phyloP scores from a whole-genome alignment of 2,329 filamentous ascomycete genomes.

The Sarocladium strictum region DNA sequence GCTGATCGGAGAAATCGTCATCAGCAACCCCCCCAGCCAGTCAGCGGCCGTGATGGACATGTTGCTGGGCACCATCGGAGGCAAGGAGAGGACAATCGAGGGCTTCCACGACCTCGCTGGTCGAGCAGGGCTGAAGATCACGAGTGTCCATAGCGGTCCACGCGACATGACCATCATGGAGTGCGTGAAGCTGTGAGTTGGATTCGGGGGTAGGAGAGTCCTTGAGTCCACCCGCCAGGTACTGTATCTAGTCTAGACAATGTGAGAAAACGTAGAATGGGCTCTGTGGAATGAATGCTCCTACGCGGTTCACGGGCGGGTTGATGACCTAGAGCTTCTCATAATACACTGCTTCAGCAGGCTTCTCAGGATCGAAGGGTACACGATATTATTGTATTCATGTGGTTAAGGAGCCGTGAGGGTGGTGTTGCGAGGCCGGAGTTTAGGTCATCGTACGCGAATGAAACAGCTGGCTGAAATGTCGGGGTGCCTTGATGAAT shows the following conservation, averaged over 20 bases:
- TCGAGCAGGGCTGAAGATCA: conserved; percentile 21
- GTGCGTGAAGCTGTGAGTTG: conserved; percentile 12
- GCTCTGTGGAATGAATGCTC: neutral
- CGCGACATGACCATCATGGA: conserved; percentile 16
- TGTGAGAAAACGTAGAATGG: too few relatives aligned
- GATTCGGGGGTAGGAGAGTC: too few relatives aligned
- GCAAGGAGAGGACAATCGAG: conserved; percentile 25
- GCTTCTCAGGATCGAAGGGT: neutral
- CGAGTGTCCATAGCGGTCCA: conserved; percentile 13
- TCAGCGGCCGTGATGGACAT: conserved; percentile 23
- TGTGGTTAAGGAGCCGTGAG: neutral
- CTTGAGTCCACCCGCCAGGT: too few relatives aligned
- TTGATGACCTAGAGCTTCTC: neutral
- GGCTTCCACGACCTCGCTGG: conserved; percentile 19
- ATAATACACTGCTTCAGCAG: neutral
- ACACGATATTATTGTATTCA: neutral
- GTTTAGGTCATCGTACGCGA: neutral
- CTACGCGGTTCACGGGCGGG: neutral
- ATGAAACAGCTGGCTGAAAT: neutral
- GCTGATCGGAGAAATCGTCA: conserved; percentile 26
- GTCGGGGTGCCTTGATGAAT: neutral
- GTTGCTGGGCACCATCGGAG: conserved; percentile 24
- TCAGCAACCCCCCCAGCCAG: conserved; percentile 20
- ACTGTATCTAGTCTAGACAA: too few relatives aligned
- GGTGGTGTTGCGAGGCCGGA: neutral